Evolutionary conservation across 1,139 yeast species (phyloP), one percentile per base, ranked within the genome.

Genomic region (Diutina rugosa): DNA sequence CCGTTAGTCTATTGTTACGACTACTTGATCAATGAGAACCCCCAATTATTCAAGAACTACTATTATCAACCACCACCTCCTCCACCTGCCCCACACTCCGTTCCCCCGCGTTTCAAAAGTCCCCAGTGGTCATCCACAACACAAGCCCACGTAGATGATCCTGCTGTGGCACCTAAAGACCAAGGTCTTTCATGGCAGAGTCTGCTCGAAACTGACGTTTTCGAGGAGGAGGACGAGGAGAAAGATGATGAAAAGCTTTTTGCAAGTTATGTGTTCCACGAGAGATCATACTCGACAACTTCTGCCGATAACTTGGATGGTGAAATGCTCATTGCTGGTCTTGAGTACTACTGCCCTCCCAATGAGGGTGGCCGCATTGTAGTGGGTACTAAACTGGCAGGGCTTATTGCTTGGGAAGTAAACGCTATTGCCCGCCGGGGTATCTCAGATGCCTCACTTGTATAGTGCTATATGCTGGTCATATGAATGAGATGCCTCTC

Each of bases 1-100:
- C 79, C 80, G 7, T 65, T 76, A 61, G 79, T 76, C 30, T 76
- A 74, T 60, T 80, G 75, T 63, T 74, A 73, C 60, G 72, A 72
- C 55, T 76, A 75, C 18, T 48, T 55, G 18, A 16, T 38, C 21
- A n/a, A 21, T 12, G 55, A 45, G n/a, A 54, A 46, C 16, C 51
- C 51, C 8, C 71, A 69, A 57, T 61, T 76, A 38, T 76, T 76
- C 64, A 73, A 71, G 58, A 69, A 73, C 55, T 74, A 65, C 59
- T 66, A 67, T 46, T 76, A 69, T 60, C 66, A 63, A 44, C 73
- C 74, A 30, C 60, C 55, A 14, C 54, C 56, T 4, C 45, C 54
- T 30, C 56, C 57, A 5, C 69, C 69, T 14, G 63, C 66, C n/a
- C 49, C 48, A 9, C 32, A 9, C 30, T 30, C 16, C 51, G 21